Conservation (phyloP, 768 basidiomycete species). For the Lentinus brumalis region DNA sequence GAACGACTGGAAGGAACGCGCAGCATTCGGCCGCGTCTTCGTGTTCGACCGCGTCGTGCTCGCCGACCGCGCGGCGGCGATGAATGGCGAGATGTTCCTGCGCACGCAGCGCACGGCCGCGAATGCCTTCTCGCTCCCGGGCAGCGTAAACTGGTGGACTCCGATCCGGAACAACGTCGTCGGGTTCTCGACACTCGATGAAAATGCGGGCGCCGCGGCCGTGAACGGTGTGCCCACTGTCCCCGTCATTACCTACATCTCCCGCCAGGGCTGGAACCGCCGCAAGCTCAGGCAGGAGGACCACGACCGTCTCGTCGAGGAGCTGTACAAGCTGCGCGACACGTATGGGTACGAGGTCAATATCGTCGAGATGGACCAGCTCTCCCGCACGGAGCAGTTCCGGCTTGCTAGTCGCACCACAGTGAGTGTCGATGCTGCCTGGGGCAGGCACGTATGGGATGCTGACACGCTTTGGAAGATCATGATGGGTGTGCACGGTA, state of each 20-base stretch:
- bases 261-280: conserved; percentile 85
- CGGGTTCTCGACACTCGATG: conserved; percentile 60
- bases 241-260: conserved; percentile 92
- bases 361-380: conserved; percentile 80
- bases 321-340: conserved; percentile 69
- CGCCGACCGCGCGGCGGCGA: conserved; percentile 84
- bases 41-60: conserved; percentile 88
- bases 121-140: conserved; percentile 73
- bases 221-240: conserved; percentile 37
- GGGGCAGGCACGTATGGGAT: neutral
- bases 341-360: conserved; percentile 85
- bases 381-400: conserved; percentile 81
- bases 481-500: conserved; percentile 94
- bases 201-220: conserved; percentile 44
- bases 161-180: conserved; percentile 74
- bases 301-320: conserved; percentile 78
- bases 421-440: conserved; percentile 43
- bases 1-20: conserved; percentile 83
- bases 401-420: conserved; percentile 82
- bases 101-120: conserved; percentile 78
- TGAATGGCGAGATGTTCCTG: conserved; percentile 65
- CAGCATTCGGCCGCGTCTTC: conserved; percentile 65
- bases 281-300: conserved; percentile 76
- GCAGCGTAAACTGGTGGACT: conserved; percentile 83
- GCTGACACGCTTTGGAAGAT: conserved; percentile 53